Evolutionary conservation across 1,284 basidiomycete genomes (phyloP), one percentile per base, ranked within the genome.

Genomic region (Trichosporon inkin): DNA sequence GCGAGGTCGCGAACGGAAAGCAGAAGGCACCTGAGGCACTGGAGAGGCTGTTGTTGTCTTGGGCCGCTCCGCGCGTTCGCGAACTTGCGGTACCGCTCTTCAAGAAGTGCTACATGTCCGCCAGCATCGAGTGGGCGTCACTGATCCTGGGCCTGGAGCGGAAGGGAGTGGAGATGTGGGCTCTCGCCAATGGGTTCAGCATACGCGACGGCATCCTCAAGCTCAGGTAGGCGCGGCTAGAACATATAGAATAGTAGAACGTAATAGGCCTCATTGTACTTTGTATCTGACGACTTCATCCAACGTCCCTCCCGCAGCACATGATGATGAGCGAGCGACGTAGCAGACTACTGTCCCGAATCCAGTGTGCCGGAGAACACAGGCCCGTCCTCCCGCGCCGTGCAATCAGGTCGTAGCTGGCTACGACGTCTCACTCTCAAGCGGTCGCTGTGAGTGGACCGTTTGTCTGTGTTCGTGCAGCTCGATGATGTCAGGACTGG

Each of bases 1-100:
- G 39, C 28, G 36, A 40, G 22, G 22, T 1, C 1, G 41, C n/a
- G 22, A 32, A 6, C 44, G 10, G 19, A 41, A 49, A 36, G 22
- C 19, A 24, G 22, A 40, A 52, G 35, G 41, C 40, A 13, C 53
- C 53, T 10, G 57, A 55, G 5, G 52, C 55, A 13, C 58, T 61
- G 49, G 73, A 76, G 57, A 56, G 66, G 14, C 61, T 64, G 2
- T 57, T 77, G 1, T 64, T 77, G 0, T 41, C 63, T 0, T 73
- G 73, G 74, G 70, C 67, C 2, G 52, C 58, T 16, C 62, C 65
- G 1, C 28, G 38, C 1, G 66, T 73, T 1, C 67, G 71, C 28
- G 65, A 71, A 14, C 61, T 66, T 54, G 68, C 71, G 0, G 72
- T 68, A 64, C 65, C 62, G 10, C 49, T 69, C 3, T 22, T 77